phyloP scores from a whole-genome alignment of 441 rosid species.

The Rhodomyrtus psidioides region DNA sequence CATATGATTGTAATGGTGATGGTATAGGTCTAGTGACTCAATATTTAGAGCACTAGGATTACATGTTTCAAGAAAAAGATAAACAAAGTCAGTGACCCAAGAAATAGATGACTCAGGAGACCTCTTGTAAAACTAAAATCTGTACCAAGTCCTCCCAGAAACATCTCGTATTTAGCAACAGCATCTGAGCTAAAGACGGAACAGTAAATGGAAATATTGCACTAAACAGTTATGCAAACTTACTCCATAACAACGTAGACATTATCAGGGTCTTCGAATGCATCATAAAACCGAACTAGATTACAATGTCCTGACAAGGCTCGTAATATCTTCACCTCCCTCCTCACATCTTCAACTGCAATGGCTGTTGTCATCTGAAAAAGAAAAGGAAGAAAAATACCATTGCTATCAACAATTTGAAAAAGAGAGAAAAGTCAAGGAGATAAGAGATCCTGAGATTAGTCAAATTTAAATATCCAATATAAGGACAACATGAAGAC shows the following conservation, averaged over 20 bases:
- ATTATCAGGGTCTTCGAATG: conserved; percentile 54
- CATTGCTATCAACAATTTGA: background rate
- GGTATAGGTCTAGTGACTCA: background rate
- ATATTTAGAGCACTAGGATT: background rate
- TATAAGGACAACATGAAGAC: background rate
- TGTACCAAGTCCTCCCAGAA: background rate
- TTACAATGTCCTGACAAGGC: conserved; percentile 59
- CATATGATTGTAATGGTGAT: background rate
- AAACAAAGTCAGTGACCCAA: background rate
- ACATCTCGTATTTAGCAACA: background rate
- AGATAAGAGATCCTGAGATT: background rate
- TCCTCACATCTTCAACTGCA: conserved; percentile 69
- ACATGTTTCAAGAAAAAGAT: background rate
- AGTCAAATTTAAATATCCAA: background rate
- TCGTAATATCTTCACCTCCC: conserved; percentile 65
- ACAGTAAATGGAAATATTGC: background rate
- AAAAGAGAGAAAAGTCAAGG: background rate
- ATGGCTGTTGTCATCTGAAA: conserved; percentile 68
- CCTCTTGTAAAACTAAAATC: background rate
- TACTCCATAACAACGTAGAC: conserved; percentile 74
- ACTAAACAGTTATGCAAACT: conserved; percentile 11
- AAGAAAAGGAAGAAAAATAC: background rate
- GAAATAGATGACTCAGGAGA: background rate
- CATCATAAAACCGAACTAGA: conserved; percentile 53
- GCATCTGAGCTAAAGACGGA: background rate